Conservation (phyloP, 352 stramenopile genomes). For the Plasmopara muralis region DNA sequence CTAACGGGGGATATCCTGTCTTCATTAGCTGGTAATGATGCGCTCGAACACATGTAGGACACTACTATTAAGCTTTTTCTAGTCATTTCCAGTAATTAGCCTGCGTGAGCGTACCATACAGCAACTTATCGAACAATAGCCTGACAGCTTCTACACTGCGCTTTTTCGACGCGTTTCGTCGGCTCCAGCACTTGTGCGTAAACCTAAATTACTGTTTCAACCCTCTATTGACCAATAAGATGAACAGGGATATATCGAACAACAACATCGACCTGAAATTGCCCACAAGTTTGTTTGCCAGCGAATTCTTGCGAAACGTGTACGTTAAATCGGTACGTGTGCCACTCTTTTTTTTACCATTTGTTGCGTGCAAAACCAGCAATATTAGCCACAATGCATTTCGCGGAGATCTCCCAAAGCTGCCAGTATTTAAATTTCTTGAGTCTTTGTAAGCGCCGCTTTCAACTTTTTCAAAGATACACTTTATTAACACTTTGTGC, state of each 20-base stretch:
- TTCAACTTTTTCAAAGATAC: neutral
- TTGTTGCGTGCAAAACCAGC: conserved; percentile 10
- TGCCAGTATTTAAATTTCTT: conserved; percentile 32
- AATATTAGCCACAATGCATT: conserved; percentile 53
- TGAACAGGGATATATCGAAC: conserved; percentile 35
- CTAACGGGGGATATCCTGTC: conserved; percentile 37
- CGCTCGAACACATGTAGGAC: conserved; percentile 63
- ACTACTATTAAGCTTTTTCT: conserved; percentile 2
- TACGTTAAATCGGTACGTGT: conserved; percentile 18
- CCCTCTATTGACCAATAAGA: neutral
- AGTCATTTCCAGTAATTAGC: neutral
- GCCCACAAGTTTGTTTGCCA: conserved; percentile 32
- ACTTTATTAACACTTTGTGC: neutral
- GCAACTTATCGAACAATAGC: conserved; percentile 35
- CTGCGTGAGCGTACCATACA: conserved; percentile 10
- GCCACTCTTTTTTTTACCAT: neutral
- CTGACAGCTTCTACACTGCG: conserved; percentile 22
- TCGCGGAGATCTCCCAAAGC: conserved; percentile 24
- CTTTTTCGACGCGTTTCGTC: conserved; percentile 34
- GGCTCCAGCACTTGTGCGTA: conserved; percentile 34
- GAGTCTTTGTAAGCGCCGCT: conserved; percentile 27
- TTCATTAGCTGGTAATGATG: conserved; percentile 47
- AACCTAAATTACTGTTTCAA: neutral
- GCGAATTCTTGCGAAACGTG: conserved; percentile 41
- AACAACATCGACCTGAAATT: conserved; percentile 40